Evolutionary conservation across 805 yeast species (phyloP), one percentile per base, ranked within the genome.

Genomic region (Wickerhamomyces hampshirensis): DNA sequence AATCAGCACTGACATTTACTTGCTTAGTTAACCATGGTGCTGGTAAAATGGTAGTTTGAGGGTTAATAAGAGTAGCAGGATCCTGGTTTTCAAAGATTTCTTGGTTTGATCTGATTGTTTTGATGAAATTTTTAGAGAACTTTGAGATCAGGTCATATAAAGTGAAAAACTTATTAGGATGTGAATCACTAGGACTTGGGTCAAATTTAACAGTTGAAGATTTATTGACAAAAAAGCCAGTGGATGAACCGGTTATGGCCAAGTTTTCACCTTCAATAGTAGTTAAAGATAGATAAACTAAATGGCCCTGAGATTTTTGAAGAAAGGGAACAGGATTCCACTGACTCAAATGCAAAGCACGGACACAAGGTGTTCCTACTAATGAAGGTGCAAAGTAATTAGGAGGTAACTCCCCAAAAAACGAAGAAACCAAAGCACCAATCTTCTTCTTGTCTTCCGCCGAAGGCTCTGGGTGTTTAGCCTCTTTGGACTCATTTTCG

Each of bases 251-350:
- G 6, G 96, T 87, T 48, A 91, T 74, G 50, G 85, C 83, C 59
- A 71, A 75, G 19, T 73, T 73, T 55, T 85, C 94, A 49, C 82
- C 82, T 61, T 93, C 98, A 46, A 84, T 65, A 31, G 96, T 84
- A 50, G 77, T 80, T 28, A 78, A 68, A 38, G 75, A 75, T 51
- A 93, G 66, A 59, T 91, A 91, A 39, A 83, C 66, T 49, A 89
- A 66, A 53, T 89, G 95, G 18, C 98, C 98, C 55, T 71, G 73
- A n/a, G 62, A 39, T 48, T 66, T 73, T 55, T 72, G 75, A 34
- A 67, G 62, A 13, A 80, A 66, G 21, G 91, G 81, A 11, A 87
- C 87, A 4, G 97, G 96, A 46, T 84, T 80, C 93, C 96, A 91
- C 36, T 76, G 74, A 11, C 96, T 84, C 33, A 87, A 57, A 35